Conservation (phyloP, 2,329 filamentous ascomycete genomes). For the Stagonosporopsis tanaceti region DNA sequence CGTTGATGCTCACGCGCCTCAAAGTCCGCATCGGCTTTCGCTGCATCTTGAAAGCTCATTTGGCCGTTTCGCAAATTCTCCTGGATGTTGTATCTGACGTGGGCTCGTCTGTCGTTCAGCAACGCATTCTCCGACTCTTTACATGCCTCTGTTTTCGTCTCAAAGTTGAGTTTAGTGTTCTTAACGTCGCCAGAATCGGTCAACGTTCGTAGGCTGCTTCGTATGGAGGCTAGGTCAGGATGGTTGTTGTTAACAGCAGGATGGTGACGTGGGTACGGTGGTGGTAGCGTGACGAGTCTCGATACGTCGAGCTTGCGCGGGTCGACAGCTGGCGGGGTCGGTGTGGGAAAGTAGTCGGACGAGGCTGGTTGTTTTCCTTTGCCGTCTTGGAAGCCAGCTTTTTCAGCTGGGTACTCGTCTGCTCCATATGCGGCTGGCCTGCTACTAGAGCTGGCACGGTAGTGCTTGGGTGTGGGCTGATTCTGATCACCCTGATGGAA, state of each 20-base stretch:
- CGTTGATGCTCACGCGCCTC: conserved; percentile 73
- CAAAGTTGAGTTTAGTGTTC: conserved; percentile 67
- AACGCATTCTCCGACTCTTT: conserved; percentile 61
- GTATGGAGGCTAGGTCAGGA: conserved; percentile 81
- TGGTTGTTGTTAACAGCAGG: conserved; percentile 97
- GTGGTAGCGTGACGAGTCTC: conserved; percentile 88
- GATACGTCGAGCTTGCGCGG: conserved; percentile 80
- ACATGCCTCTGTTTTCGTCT: conserved; percentile 60
- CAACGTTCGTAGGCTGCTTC: conserved; percentile 75
- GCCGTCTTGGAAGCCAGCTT: conserved; percentile 65
- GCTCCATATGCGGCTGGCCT: conserved; percentile 53
- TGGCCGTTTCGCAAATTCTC: conserved; percentile 78
- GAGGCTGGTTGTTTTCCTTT: conserved; percentile 49
- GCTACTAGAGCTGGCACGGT: conserved; percentile 44
- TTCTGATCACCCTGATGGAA: conserved; percentile 70
- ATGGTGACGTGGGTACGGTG: conserved; percentile 91
- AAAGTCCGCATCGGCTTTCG: conserved; percentile 79
- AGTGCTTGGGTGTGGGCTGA: conserved; percentile 39
- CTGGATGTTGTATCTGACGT: conserved; percentile 78
- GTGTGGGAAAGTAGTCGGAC: conserved; percentile 46
- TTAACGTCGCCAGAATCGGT: conserved; percentile 77
- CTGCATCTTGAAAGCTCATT: conserved; percentile 84
- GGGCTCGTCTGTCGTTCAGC: conserved; percentile 68
- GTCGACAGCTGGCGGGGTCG: conserved; percentile 57
- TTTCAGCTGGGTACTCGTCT: conserved; percentile 71